A percentile compares a stretch with the other conserved stretches of the same genome.
Evolutionary conservation across 2,329 filamentous ascomycete species (phyloP).

Genomic region (Ramularia endophylla): DNA sequence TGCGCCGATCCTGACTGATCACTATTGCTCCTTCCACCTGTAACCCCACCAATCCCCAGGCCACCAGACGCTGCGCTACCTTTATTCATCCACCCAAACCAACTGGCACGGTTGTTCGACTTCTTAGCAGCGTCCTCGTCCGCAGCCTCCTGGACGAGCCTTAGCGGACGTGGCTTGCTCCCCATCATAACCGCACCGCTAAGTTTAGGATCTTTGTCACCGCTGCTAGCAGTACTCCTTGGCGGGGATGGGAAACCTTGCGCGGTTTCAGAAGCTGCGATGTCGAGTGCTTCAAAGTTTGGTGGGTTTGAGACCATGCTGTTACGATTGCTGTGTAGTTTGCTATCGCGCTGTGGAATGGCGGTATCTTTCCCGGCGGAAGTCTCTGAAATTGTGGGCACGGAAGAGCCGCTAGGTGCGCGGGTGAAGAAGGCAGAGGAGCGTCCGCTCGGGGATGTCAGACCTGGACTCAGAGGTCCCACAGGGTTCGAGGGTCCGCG

Average conservation of each 20-base stretch:
- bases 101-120: constrained; percentile 40
- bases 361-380: constrained; percentile 17
- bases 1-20: too few species aligned
- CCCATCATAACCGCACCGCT: constrained; percentile 43
- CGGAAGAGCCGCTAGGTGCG: constrained; percentile 40
- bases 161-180: constrained; percentile 73
- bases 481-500: constrained; percentile 51
- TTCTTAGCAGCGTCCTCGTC: constrained; percentile 38
- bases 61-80: constrained; percentile 7
- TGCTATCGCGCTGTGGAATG: constrained; percentile 23
- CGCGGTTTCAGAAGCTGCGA: constrained; percentile 23
- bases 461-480: constrained; percentile 41
- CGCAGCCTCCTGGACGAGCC: constrained; percentile 71
- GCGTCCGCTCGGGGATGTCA: constrained; percentile 49
- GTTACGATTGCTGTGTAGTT: constrained; percentile 23
- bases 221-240: constrained; percentile 47
- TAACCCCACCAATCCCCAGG: too few species aligned
- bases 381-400: constrained; percentile 31
- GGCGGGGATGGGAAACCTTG: constrained; percentile 49
- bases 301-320: constrained; percentile 19
- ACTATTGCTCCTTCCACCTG: too few species aligned
- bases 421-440: constrained; percentile 56
- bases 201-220: constrained; percentile 24
- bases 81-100: constrained; percentile 45
- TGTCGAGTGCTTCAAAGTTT: constrained; percentile 7